Base-by-base conservation (phyloP, 371 early-diverging fungal species). In the Syncephalastrum monosporum region DNA sequence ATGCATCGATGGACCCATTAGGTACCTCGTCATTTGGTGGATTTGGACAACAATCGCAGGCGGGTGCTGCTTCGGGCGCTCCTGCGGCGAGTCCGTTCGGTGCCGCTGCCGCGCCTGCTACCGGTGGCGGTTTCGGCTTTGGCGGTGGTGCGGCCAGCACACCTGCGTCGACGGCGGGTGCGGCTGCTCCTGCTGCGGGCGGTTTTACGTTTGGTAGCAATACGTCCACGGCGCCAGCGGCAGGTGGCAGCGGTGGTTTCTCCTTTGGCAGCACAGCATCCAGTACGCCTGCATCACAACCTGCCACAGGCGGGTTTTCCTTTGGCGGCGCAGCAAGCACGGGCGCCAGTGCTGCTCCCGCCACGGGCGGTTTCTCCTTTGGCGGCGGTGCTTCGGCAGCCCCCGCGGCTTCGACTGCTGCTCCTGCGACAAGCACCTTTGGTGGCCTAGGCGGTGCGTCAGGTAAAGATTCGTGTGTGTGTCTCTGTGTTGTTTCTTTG, bases 1-100 rank as follows among this genome's bases (percentile, higher is more conserved):
- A 42, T 15, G 10, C 41, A 21, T 42, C 41, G 43, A 53, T 24
- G 14, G n/a, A 5, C 25, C 6, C 13, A 49, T 5, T n/a, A 42
- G 41, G 41, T 49, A 55, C 19, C 25, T 21, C 47, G 24, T 50
- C 16, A 15, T 63, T 65, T 38, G 63, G 69, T 29, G 67, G 61
- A 24, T 65, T 70, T 46, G 71, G 66, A 27, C 27, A 51, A 42
- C 50, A 55, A 59, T 60, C 61, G 17, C 13, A 59, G 13, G 44
- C 72, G 19, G 29, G 64, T 41, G 38, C 57, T 21, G 42, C 57
- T 50, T 49, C 54, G 17, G 15, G 65, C 21, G 46, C 73, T 48
- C 33, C 68, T 50, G 51, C 66, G n/a, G 42, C 60, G 43, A 29
- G 56, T 42, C 50, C 45, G 5, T 52, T 61, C 45, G 51, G 57